Base-by-base conservation (phyloP, 2,329 filamentous ascomycete genomes). In the Trichophyton mentagrophytes region DNA sequence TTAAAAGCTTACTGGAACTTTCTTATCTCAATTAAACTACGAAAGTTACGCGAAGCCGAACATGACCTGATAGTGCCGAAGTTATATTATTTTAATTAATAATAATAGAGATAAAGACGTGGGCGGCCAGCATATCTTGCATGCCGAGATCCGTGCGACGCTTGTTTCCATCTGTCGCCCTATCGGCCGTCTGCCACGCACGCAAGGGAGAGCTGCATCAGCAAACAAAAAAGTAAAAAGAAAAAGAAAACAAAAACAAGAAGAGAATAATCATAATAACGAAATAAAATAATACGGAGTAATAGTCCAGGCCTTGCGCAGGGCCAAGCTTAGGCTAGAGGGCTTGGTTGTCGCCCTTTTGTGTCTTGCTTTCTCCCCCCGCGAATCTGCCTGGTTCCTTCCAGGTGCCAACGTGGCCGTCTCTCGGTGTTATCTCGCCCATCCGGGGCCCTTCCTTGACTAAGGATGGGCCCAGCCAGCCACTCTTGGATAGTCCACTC, bases 101-200 rank as follows among this genome's bases (percentile, higher is more conserved):
- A 38, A 4, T 38, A 38, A 38, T 13, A 38, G 33, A 38, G 33
- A 38, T 38, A 38, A 38, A 38, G 33, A 13, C 33, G 33, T 38
- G 49, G n/a, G 22, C 17, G 22, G 22, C 22, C 22, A 22, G 49
- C 9, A 13, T 11, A 53, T 53, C 49, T 53, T 53, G 49, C 49
- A 53, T 53, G 49, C 49, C 49, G 49, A 53, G 49, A 53, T 53
- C 49, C 49, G 49, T 53, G 49, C 49, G 49, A 53, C 49, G 22
- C 13, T 33, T 11, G 11, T 38, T 38, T 38, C 9, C 33, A 38
- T 38, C 33, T 15, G 4, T 25, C 49, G 27, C 22, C 49, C 49
- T 53, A 53, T 53, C 49, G 49, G 49, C 49, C 49, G 49, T 53
- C 49, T 53, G 49, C 49, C 49, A 53, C 13, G 40, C 38, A 42